phyloP scores from a whole-genome alignment of 1,139 yeast genomes.

The Candida labiduridarum region DNA sequence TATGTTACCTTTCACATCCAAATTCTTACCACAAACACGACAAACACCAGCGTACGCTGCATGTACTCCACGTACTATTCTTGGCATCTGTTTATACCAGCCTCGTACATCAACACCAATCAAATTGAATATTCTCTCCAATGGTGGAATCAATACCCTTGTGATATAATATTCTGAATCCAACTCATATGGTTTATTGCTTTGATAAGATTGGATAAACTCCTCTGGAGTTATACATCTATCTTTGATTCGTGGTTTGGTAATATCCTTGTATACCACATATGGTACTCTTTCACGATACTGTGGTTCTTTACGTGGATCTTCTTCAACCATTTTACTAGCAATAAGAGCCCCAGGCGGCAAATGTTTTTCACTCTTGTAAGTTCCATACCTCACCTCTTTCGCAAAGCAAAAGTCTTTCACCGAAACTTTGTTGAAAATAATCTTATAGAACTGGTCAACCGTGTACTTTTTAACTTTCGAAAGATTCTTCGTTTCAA shows the following conservation, averaged over 20 bases:
- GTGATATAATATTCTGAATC: constrained; percentile 86
- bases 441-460: constrained; percentile 66
- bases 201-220: constrained; percentile 46
- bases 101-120: constrained; percentile 76
- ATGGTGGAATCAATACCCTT: constrained; percentile 83
- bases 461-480: constrained; percentile 65
- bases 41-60: constrained; percentile 22
- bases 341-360: constrained; percentile 95
- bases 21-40: constrained; percentile 25
- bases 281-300: constrained; percentile 88
- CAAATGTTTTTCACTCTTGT: constrained; percentile 66
- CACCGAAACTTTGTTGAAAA: constrained; percentile 60
- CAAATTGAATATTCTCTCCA: constrained; percentile 79
- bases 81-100: constrained; percentile 82
- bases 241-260: constrained; percentile 70
- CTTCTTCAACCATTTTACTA: constrained; percentile 59
- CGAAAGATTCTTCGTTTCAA: constrained; percentile 74
- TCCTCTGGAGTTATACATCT: constrained; percentile 81
- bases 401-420: constrained; percentile 91
- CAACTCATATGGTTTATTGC: constrained; percentile 43
- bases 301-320: constrained; percentile 80
- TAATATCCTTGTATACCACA: constrained; percentile 69
- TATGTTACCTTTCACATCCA: constrained; percentile 15
- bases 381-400: constrained; percentile 83
- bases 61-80: constrained; percentile 5